phyloP scores from a whole-genome alignment of 1,139 yeast genomes.

The Lodderomyces metapsilosis region DNA sequence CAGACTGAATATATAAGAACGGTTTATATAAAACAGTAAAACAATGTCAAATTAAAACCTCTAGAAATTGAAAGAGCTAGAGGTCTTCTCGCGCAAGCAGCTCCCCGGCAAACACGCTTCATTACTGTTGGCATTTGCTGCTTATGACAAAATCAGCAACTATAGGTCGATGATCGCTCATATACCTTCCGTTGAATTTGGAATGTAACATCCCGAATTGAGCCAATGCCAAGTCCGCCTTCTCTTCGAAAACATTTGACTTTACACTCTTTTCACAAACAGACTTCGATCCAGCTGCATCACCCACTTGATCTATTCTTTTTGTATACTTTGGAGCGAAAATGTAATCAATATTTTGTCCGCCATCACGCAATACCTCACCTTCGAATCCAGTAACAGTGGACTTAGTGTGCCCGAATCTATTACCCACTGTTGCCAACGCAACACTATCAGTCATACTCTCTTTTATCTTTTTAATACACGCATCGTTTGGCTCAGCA shows the following conservation, averaged over 20 bases:
- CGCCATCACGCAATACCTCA: conserved; percentile 26
- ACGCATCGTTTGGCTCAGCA: conserved; percentile 50
- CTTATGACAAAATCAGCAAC: conserved; percentile 39
- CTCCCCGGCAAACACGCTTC: too few species aligned
- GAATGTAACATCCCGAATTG: conserved; percentile 49
- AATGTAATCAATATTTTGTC: conserved; percentile 50
- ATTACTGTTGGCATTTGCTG: too few species aligned
- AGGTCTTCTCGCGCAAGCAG: too few species aligned
- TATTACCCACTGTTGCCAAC: conserved; percentile 22
- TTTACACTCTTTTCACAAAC: conserved; percentile 17
- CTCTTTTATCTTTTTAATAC: conserved; percentile 30
- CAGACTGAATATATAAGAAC: too few species aligned
- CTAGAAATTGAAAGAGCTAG: too few species aligned
- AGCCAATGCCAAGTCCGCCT: conserved; percentile 21
- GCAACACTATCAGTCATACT: conserved; percentile 30
- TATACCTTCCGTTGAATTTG: conserved; percentile 39
- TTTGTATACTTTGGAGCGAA: conserved; percentile 38
- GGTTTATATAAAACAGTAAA: too few species aligned
- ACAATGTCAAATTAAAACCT: too few species aligned
- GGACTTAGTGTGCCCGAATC: conserved; percentile 43
- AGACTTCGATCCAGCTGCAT: background rate
- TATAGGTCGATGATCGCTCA: conserved; percentile 58
- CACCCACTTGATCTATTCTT: conserved; percentile 19
- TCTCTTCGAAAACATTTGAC: conserved; percentile 8
- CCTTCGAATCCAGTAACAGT: conserved; percentile 55